Conservation (phyloP, 495 filamentous ascomycete genomes). For the Penicillium argentinense region DNA sequence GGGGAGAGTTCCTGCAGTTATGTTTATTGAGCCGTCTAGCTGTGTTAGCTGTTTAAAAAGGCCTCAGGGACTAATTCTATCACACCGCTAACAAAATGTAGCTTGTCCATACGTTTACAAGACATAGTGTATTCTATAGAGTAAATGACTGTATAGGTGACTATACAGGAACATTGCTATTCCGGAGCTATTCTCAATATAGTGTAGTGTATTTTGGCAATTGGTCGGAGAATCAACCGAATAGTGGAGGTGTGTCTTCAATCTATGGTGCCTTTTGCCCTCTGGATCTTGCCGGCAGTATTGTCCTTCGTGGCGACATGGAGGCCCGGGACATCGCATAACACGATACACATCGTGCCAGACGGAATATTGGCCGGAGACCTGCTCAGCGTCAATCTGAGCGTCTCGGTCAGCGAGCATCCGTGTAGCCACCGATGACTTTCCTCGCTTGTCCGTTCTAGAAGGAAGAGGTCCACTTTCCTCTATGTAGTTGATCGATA, state of each 20-base stretch:
- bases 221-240: too few relatives aligned
- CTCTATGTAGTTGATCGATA: constrained; percentile 21
- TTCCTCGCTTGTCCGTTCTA: constrained; percentile 21
- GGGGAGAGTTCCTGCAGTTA: too few relatives aligned
- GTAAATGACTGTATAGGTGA: too few relatives aligned
- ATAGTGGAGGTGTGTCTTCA: constrained; percentile 11
- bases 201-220: too few relatives aligned
- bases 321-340: constrained; percentile 20
- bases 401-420: constrained; percentile 19
- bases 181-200: too few relatives aligned
- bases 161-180: too few relatives aligned
- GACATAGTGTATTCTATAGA: too few relatives aligned
- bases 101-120: too few relatives aligned
- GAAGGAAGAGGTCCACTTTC: constrained; percentile 7
- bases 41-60: too few relatives aligned
- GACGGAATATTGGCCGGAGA: not conserved
- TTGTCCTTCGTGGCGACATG: constrained; percentile 21
- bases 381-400: constrained; percentile 17
- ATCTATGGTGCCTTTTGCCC: constrained; percentile 11
- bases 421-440: constrained; percentile 11
- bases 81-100: too few relatives aligned
- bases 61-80: too few relatives aligned
- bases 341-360: constrained; percentile 16
- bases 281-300: constrained; percentile 24
- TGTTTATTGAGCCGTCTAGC: too few relatives aligned